Conservation (phyloP, 2,329 filamentous ascomycete genomes). For the Sarocladium oryzae region DNA sequence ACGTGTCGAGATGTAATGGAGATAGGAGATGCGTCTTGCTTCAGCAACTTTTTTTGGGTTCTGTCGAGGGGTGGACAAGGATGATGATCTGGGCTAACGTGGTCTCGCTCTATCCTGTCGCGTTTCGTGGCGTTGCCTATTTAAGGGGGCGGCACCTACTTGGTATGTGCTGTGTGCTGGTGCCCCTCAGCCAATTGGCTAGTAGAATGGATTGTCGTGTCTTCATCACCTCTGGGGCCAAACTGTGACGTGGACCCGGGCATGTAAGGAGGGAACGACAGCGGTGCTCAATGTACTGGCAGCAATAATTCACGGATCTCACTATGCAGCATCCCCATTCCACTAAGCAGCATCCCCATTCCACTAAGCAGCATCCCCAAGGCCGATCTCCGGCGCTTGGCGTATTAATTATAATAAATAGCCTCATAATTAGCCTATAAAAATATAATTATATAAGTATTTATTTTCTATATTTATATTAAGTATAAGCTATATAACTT, state of each 20-base stretch:
- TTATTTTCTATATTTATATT: neutral
- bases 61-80: conserved; percentile 7
- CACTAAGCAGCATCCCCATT: too few relatives aligned
- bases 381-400: neutral
- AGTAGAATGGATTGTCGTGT: conserved; percentile 3
- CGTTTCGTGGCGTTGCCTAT: neutral
- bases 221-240: neutral
- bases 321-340: too few relatives aligned
- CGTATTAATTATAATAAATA: neutral
- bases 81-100: conserved; percentile 9
- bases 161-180: neutral
- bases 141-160: neutral
- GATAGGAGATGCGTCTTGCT: neutral
- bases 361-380: neutral
- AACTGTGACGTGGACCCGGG: neutral
- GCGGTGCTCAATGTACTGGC: too few relatives aligned
- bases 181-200: neutral
- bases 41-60: neutral
- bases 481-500: neutral
- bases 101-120: conserved; percentile 2
- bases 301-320: too few relatives aligned
- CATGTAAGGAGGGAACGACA: neutral
- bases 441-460: neutral
- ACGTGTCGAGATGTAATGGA: too few relatives aligned
- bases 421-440: neutral